These are phyloP conservation scores for Trapa bicornis DNA, from an alignment of 345 rosid species.

Conservation along the genomic window DNA sequence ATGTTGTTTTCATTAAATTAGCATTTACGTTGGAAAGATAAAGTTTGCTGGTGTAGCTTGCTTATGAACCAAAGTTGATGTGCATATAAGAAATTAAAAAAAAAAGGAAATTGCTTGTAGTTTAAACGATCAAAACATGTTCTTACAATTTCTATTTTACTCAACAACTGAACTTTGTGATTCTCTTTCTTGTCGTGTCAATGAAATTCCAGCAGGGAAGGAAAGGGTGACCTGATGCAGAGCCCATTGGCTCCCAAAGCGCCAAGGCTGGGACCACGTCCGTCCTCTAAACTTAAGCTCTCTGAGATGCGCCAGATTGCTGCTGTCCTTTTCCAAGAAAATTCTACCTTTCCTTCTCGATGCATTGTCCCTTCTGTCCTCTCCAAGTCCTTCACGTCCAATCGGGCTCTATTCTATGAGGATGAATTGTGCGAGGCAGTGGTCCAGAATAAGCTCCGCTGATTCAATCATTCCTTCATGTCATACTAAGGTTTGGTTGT, in stretches of 20 bases:
- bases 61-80: too few species aligned
- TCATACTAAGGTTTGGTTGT: slow-evolving; percentile 5
- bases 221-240: slow-evolving; percentile 23
- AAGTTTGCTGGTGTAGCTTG: too few species aligned
- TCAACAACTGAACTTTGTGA: neutral
- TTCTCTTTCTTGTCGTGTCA: neutral
- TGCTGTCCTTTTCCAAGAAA: slow-evolving; percentile 83
- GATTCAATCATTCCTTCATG: slow-evolving; percentile 14
- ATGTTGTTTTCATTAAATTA: too few species aligned
- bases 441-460: slow-evolving; percentile 77
- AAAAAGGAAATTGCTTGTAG: neutral
- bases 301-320: slow-evolving; percentile 73
- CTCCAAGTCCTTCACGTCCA: slow-evolving; percentile 60
- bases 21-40: too few species aligned
- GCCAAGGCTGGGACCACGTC: slow-evolving; percentile 86
- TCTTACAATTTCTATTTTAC: neutral
- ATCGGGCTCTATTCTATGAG: slow-evolving; percentile 76
- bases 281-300: slow-evolving; percentile 57
- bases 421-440: slow-evolving; percentile 95
- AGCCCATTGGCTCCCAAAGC: slow-evolving; percentile 87
- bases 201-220: slow-evolving; percentile 44
- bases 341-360: slow-evolving; percentile 52
- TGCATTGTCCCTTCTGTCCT: slow-evolving; percentile 72
- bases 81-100: too few species aligned
- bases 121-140: neutral